Conservation (phyloP, 306 rosid genomes). For the Pyrus betulifolia region DNA sequence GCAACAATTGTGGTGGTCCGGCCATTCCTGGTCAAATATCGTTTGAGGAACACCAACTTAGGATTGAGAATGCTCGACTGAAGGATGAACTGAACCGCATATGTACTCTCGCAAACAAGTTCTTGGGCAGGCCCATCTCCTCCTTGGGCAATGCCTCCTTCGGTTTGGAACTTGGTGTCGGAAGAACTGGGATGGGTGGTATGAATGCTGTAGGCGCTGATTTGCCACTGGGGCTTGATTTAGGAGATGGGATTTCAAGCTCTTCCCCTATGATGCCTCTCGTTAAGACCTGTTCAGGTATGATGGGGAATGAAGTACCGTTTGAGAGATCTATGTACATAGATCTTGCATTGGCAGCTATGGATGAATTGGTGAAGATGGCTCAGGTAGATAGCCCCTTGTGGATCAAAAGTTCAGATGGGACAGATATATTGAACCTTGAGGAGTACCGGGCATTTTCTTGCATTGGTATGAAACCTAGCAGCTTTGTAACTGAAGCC, state of each 20-base stretch:
- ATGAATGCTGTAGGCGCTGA: slow-evolving; percentile 24
- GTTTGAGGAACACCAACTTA: slow-evolving; percentile 68
- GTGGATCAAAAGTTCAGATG: slow-evolving; percentile 57
- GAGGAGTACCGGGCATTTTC: slow-evolving; percentile 61
- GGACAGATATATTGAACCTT: slow-evolving; percentile 44
- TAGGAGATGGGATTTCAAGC: slow-evolving; percentile 46
- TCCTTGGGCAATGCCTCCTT: slow-evolving; percentile 34
- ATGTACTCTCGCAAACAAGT: slow-evolving; percentile 45
- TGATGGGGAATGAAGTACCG: slow-evolving; percentile 34
- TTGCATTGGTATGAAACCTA: slow-evolving; percentile 33
- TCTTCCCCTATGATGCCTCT: slow-evolving; percentile 23
- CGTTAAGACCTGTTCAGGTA: slow-evolving; percentile 27
- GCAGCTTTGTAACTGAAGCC: slow-evolving; percentile 51
- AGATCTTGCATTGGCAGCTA: slow-evolving; percentile 57
- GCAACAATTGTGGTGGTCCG: slow-evolving; percentile 73
- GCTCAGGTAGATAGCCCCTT: slow-evolving; percentile 47
- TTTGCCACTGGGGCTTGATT: slow-evolving; percentile 48
- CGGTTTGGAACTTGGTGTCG: slow-evolving; percentile 57
- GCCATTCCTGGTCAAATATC: slow-evolving; percentile 76
- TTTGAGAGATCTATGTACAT: slow-evolving; percentile 37
- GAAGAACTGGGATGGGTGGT: slow-evolving; percentile 51
- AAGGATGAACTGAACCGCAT: slow-evolving; percentile 62
- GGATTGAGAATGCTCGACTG: slow-evolving; percentile 73
- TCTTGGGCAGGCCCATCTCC: slow-evolving; percentile 58
- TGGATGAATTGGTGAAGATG: slow-evolving; percentile 76